Percentiles rank a stretch among this genome's conserved stretches.
Evolutionary conservation across 257 asterid genomes (phyloP).

Genomic region (Petunia secreta): DNA sequence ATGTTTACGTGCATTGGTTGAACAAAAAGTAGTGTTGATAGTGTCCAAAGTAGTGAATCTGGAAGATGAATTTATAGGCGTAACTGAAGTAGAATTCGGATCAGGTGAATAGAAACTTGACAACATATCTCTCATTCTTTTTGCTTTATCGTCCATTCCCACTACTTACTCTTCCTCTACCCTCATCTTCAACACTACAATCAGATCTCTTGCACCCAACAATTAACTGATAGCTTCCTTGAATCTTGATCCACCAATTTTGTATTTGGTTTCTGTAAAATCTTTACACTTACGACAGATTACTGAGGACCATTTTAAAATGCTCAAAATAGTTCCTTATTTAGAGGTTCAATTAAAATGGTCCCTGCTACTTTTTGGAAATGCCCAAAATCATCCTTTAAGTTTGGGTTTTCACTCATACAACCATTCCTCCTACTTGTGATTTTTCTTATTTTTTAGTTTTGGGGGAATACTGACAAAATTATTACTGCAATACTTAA

Average conservation of each 20-base stretch:
- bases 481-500: too few relatives aligned
- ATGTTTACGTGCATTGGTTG: too few relatives aligned
- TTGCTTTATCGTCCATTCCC: slow-evolving; percentile 84
- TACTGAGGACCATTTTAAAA: background rate
- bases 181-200: slow-evolving; percentile 47
- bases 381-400: too few relatives aligned
- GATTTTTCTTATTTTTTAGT: too few relatives aligned
- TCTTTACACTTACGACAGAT: too few relatives aligned
- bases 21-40: slow-evolving; percentile 59
- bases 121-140: slow-evolving; percentile 93
- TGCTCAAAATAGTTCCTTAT: background rate
- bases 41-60: slow-evolving; percentile 97
- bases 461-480: too few relatives aligned
- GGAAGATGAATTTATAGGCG: slow-evolving; percentile 45
- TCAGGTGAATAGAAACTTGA: slow-evolving; percentile 90
- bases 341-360: too few relatives aligned
- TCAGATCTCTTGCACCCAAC: too few relatives aligned
- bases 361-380: too few relatives aligned
- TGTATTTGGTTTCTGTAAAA: too few relatives aligned
- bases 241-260: too few relatives aligned
- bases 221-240: too few relatives aligned
- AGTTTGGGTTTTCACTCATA: background rate
- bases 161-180: slow-evolving; percentile 46
- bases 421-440: background rate
- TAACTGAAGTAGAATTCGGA: slow-evolving; percentile 43